Evolutionary conservation across 148 eudicot genomes (phyloP).

Genomic region (Nepenthes mirabilis): DNA sequence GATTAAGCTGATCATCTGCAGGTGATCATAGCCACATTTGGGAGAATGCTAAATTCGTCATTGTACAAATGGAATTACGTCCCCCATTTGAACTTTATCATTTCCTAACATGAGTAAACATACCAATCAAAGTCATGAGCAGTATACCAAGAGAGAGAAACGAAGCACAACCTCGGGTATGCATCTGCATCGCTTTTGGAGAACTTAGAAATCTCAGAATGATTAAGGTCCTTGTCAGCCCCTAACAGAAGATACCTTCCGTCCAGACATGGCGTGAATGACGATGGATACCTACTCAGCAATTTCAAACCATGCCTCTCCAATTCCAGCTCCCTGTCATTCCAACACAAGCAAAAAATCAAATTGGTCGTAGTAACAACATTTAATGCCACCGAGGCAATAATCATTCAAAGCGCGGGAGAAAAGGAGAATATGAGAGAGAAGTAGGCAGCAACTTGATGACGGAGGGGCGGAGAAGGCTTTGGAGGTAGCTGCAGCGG

Average conservation of each 20-base stretch:
- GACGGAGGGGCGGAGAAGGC: slow-evolving; percentile 83
- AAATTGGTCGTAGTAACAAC: too few relatives aligned
- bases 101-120: too few relatives aligned
- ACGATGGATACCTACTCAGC: slow-evolving; percentile 67
- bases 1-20: too few relatives aligned
- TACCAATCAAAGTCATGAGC: too few relatives aligned
- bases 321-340: slow-evolving; percentile 62
- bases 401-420: too few relatives aligned
- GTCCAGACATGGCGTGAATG: slow-evolving; percentile 83
- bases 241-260: slow-evolving; percentile 83
- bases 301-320: slow-evolving; percentile 77
- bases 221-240: slow-evolving; percentile 53
- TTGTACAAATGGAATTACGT: too few relatives aligned
- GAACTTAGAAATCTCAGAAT: slow-evolving; percentile 78
- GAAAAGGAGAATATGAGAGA: too few relatives aligned
- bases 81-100: too few relatives aligned
- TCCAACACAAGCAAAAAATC: not conserved
- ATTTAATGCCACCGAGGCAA: too few relatives aligned
- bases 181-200: slow-evolving; percentile 72
- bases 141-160: not conserved
- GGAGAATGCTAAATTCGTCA: too few relatives aligned
- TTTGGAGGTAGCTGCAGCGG: slow-evolving; percentile 93
- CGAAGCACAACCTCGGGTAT: slow-evolving; percentile 43
- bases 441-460: slow-evolving; percentile 28
- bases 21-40: too few relatives aligned